Base-by-base conservation (phyloP, 2,329 filamentous ascomycete species). In the Diplodia sapinea region DNA sequence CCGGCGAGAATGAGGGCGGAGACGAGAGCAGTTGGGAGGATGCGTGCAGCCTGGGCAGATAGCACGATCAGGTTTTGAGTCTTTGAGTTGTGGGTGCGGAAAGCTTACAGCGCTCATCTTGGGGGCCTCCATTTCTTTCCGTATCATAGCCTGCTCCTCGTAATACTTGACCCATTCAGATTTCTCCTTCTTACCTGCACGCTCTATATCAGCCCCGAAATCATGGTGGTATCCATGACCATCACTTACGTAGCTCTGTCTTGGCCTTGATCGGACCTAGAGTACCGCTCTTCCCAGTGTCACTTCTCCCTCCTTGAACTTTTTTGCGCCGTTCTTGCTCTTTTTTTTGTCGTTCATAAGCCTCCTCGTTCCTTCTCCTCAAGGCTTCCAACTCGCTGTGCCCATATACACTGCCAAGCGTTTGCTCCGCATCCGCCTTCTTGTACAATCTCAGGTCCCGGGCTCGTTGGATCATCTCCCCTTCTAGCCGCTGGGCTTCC, bases 401-500 rank as follows among this genome's bases (percentile, higher is more conserved):
- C 20, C 63, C 66, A 15, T 65, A 68, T n/a, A 68, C 13, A 20
- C 33, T 51, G 13, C 52, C 40, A 36, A 38, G 33, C 31, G 51
- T 51, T 40, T 73, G 70, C 8, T 70, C 68, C 52, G 73, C 71
- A n/a, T 73, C 72, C 29, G 72, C 70, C 68, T 76, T 73, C 66
- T 77, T 74, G 67, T 77, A 74, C 12, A 73, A 26, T 11, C 70
- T 64, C 49, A 72, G 50, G 69, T 77, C 69, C 67, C 78, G 71
- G 33, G 77, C 76, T 33, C 73, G 51, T 52, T 67, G 57, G 33
- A 66, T 76, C 4, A 79, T 69, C 69, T 79, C 76, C 51, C 76
- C 76, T 29, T 78, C 71, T n/a, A 80, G 76, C 54, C 76, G 73
- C 67, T 78, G 77, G 2, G 77, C 77, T 67, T 80, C 78, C 51